Evolutionary conservation across 495 filamentous ascomycete genomes (phyloP), one percentile per base, ranked within the genome.

Genomic region (Hyaloscypha bicolor): DNA sequence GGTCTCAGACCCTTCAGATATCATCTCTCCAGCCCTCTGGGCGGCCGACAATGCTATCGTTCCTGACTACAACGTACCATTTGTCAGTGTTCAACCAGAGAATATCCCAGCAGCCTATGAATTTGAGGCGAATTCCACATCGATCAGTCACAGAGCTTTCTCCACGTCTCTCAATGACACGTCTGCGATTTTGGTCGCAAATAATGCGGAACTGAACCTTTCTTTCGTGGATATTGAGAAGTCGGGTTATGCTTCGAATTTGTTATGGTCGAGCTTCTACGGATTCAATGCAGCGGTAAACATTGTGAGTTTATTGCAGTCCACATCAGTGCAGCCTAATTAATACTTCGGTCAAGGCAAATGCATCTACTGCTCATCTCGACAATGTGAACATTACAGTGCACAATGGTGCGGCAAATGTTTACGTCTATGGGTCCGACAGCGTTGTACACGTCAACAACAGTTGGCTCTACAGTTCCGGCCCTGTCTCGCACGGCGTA

Each of bases 351-450:
- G 8, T 29, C 62, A 8, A 64, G 53, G 64, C 66, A 16, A 69
- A 69, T 57, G 62, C 60, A 22, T 69, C 66, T 3, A 63, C 30
- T 25, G 66, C 22, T 2, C 25, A 64, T 25, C 42, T 69, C 35
- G 60, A 63, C n/a, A 51, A 69, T 55, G 14, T 69, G 21, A 69
- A 69, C 61, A 48, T 69, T 16, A 69, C 66, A n/a, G 57, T 60
- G 6, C 66, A 69, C 29, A 63, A 69, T 39, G 66, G 66, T 12
- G 66, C 66, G 11, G 66, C 66, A 9, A 64, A 64, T 25, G 33
- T 69, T 31, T 69, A 69, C 22, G 52, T 60, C 4, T 69, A 69
- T 33, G 66, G 66, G 6, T 64, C 60, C 4, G 61, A 55, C 21
- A 63, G 25, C 6, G 53, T 64, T 3, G 57, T 64, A 8, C n/a